Evolutionary conservation across 2,329 filamentous ascomycete species (phyloP), one percentile per base, ranked within the genome.

Genomic region (Aspergillus felis): DNA sequence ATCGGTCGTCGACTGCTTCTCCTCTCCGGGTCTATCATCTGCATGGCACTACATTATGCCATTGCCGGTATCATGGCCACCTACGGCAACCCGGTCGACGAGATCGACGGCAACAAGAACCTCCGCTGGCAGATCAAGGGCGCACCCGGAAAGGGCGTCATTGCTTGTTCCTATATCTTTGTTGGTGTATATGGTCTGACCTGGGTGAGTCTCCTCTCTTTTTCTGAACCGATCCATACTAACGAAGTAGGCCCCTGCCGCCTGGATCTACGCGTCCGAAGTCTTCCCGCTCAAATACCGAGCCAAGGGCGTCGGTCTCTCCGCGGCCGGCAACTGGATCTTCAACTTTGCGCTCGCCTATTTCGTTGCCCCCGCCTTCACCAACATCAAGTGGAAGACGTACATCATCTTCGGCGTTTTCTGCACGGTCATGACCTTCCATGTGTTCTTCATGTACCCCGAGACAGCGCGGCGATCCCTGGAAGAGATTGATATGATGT

Each of bases 351-450:
- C 76, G 0, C 68, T 80, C 35, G 79, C 77, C 2, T 81, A 82
- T 68, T 85, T 86, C 61, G 80, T 84, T 0, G 82, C 83, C 0
- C 82, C 82, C 0, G 80, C 82, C 0, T 85, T 86, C 62, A 80
- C 81, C 62, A 84, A 81, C 68, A 84, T 84, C 63, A 65, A 78
- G 61, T 85, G 82, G 77, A 74, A 82, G 66, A 86, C 85, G 59
- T 92, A 92, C 74, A 84, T 92, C 71, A 82, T 93, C 62, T 93
- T 93, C 68, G 90, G 82, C 1, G 81, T 87, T 4, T 91, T 92
- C 77, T 90, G 89, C 68, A 82, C 80, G 0, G 80, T 80, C 5
- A 88, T 89, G 66, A 85, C 86, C 44, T 70, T 91, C 53, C 88
- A 91, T 70, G 85, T 89, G 67, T 84, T 84, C 71, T 79, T 92